A percentile compares a stretch with the other conserved stretches of the same genome.
phyloP scores from a whole-genome alignment of 768 basidiomycete species.

The Lactarius tabidus region DNA sequence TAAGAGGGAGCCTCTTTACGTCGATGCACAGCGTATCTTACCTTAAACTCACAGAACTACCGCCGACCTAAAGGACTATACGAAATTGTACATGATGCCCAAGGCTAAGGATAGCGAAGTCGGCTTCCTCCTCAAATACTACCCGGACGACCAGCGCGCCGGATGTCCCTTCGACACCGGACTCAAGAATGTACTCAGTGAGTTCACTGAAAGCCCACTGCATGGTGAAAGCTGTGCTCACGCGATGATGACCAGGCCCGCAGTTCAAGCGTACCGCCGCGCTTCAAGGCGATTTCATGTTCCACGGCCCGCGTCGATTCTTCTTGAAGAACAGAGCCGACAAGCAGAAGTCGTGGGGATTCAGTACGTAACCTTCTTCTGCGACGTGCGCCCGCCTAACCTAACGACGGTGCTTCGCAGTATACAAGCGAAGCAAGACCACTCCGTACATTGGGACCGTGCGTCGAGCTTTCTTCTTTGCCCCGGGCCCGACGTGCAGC shows the following conservation, averaged over 20 bases:
- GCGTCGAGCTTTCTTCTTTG: not conserved
- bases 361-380: slow-evolving; percentile 9
- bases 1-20: slow-evolving; percentile 17
- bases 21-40: not conserved
- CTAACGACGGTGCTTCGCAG: not conserved
- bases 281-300: slow-evolving; percentile 22
- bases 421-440: slow-evolving; percentile 20
- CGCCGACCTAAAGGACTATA: slow-evolving; percentile 4
- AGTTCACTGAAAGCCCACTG: too few species aligned
- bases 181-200: slow-evolving; percentile 29
- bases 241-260: not conserved
- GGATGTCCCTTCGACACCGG: slow-evolving; percentile 25
- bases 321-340: slow-evolving; percentile 17
- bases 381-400: too few species aligned
- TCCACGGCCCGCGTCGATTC: slow-evolving; percentile 24
- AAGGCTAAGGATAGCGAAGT: slow-evolving; percentile 24
- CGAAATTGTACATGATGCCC: slow-evolving; percentile 28
- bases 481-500: not conserved
- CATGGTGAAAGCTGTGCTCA: not conserved
- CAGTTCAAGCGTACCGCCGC: slow-evolving; percentile 25
- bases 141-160: slow-evolving; percentile 21
- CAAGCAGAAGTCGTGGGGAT: slow-evolving; percentile 21
- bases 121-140: slow-evolving; percentile 25
- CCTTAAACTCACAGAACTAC: not conserved
- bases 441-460: slow-evolving; percentile 19